Evolutionary conservation across 768 basidiomycete genomes (phyloP), one percentile per base, ranked within the genome.

Genomic region (Dacryopinax primogenitus): DNA sequence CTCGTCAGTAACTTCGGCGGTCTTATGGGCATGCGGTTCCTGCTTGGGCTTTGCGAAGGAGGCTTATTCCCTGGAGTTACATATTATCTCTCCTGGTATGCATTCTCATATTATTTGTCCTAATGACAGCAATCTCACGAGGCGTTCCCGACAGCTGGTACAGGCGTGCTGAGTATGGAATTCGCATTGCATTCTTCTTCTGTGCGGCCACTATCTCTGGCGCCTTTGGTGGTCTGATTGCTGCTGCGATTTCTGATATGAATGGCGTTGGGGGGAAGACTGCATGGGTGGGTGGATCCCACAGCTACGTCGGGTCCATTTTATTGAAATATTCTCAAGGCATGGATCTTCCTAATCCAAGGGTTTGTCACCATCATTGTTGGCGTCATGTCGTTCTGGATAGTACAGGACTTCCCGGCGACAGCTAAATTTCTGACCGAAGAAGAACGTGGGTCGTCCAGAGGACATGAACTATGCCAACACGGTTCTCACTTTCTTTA

Each of bases 171-270:
- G 90, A 92, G 70, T 88, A 88, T 68, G 88, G 87, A 65, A 77
- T 81, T 33, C 83, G 88, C 34, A 76, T 87, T 30, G 84, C 86
- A 0, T 70, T 88, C 33, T 89, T 88, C 76, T 89, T 88, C 76
- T 83, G 83, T 0, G 86, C 89, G 1, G 88, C 89, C 0, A 89
- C 87, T 1, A 81, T 88, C 0, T 84, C 87, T 1, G 90, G 89
- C n/a, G 88, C 88, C 28, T 90, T 90, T 69, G 85, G 84, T 4
- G 86, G 86, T 51, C 73, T 87, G 4, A 77, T 88, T 26, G 85
- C 85, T 0, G 65, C 71, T 16, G 64, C 69, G 76, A 84, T 88
- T 62, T 69, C 77, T 16, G 72, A 82, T 15, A 82, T 88, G 77
- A 71, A 84, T 51, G 82, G 82, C 13, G 72, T 77, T 13, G 78